These are phyloP conservation scores for Fusarium sterilihyphosum DNA, from an alignment of 2,329 filamentous ascomycete genomes.

Conservation along the genomic window DNA sequence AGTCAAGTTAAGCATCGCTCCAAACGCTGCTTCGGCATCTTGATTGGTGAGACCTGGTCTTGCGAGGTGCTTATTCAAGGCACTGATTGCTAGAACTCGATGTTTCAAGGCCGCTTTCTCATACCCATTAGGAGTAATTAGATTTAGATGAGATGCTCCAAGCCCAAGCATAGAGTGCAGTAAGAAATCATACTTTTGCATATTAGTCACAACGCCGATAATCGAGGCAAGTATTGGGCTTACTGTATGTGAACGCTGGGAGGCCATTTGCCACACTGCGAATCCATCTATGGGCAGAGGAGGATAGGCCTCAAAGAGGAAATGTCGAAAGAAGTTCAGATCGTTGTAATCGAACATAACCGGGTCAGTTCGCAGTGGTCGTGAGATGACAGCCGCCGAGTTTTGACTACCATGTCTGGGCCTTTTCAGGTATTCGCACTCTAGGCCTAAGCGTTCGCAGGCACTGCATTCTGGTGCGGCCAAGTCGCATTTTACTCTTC, in stretches of 20 bases:
- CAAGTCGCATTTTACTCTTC: constrained; percentile 59
- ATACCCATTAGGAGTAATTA: constrained; percentile 40
- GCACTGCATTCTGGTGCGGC: constrained; percentile 47
- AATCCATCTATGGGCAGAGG: constrained; percentile 51
- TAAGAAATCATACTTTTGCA: constrained; percentile 51
- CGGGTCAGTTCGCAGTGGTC: constrained; percentile 32
- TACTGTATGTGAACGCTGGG: constrained; percentile 51
- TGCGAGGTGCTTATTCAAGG: constrained; percentile 49
- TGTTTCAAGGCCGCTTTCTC: constrained; percentile 48
- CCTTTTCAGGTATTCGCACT: constrained; percentile 47
- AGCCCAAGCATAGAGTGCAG: constrained; percentile 55
- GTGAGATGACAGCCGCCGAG: constrained; percentile 6
- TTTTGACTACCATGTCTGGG: not conserved
- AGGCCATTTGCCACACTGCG: constrained; percentile 50
- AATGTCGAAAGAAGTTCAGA: constrained; percentile 64
- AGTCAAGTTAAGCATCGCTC: constrained; percentile 48
- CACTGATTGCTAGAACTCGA: constrained; percentile 50
- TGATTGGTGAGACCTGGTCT: constrained; percentile 40
- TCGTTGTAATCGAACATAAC: constrained; percentile 54
- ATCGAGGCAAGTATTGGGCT: not conserved
- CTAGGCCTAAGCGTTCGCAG: constrained; percentile 50
- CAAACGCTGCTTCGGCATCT: constrained; percentile 52
- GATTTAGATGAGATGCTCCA: constrained; percentile 51
- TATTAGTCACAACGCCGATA: not conserved
- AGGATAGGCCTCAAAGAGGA: constrained; percentile 57